Evolutionary conservation across 1,284 basidiomycete species (phyloP).

Genomic region (Cryptococcus sp.): DNA sequence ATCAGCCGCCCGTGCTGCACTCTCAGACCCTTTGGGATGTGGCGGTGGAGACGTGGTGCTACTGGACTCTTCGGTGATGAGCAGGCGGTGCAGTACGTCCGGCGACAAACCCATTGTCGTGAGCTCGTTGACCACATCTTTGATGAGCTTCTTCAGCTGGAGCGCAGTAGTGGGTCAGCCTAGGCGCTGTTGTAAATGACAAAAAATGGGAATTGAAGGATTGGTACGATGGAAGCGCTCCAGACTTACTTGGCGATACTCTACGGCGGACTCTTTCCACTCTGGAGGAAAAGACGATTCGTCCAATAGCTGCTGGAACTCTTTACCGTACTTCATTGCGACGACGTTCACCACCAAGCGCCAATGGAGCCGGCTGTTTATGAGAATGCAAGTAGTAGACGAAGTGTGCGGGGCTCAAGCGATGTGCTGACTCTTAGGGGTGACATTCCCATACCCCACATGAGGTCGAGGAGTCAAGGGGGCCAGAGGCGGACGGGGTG

Average conservation of each 20-base stretch:
- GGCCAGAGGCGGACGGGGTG: too few relatives aligned
- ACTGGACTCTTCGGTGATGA: slow-evolving; percentile 47
- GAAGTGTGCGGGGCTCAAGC: neutral
- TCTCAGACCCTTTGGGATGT: neutral
- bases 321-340: slow-evolving; percentile 53
- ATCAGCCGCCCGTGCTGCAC: neutral
- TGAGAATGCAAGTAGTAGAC: neutral
- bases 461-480: too few relatives aligned
- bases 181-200: neutral
- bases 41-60: neutral
- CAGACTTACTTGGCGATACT: slow-evolving; percentile 72
- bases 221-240: too few relatives aligned
- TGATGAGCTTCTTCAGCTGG: slow-evolving; percentile 90
- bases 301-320: slow-evolving; percentile 53
- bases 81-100: slow-evolving; percentile 59
- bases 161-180: slow-evolving; percentile 4
- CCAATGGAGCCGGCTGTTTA: neutral
- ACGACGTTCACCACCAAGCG: neutral
- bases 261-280: slow-evolving; percentile 66
- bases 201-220: neutral
- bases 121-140: slow-evolving; percentile 80
- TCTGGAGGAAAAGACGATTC: slow-evolving; percentile 52
- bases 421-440: too few relatives aligned
- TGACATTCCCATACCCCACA: too few relatives aligned
- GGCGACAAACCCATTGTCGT: slow-evolving; percentile 72